Conservation (phyloP, 169 alveolate species). For the Cryptosporidium ubiquitum region DNA sequence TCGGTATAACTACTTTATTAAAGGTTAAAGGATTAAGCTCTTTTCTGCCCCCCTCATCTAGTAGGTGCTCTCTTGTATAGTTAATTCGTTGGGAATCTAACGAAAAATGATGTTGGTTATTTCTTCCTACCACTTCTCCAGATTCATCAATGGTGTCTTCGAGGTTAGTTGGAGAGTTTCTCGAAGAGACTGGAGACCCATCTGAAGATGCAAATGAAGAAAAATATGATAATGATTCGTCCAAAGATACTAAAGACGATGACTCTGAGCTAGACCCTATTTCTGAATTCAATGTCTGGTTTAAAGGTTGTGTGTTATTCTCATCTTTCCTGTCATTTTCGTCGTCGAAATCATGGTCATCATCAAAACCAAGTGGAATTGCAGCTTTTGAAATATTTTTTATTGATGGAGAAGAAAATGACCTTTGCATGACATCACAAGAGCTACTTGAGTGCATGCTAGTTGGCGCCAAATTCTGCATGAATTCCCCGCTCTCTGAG, state of each 20-base stretch:
- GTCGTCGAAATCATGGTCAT: not conserved
- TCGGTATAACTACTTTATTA: conserved; percentile 11
- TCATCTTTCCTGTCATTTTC: not conserved
- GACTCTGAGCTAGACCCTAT: not conserved
- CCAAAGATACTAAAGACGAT: conserved; percentile 14
- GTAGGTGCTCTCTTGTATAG: not conserved
- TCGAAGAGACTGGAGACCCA: conserved; percentile 3
- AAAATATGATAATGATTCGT: conserved; percentile 5
- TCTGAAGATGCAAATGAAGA: conserved; percentile 50
- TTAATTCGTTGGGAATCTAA: not conserved
- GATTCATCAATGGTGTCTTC: not conserved
- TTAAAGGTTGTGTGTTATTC: not conserved
- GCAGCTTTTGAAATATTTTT: not conserved
- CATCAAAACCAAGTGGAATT: not conserved
- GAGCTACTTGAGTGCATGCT: not conserved
- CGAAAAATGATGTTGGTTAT: not conserved
- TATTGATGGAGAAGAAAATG: conserved; percentile 64
- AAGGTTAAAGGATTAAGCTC: not conserved
- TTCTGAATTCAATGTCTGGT: not conserved
- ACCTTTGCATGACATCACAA: conserved; percentile 9
- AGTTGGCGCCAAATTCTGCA: conserved; percentile 3
- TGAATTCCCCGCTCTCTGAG: conserved; percentile 65
- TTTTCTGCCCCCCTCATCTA: not conserved
- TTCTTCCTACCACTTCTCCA: not conserved
- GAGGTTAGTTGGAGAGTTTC: not conserved